A percentile compares a stretch with the other conserved stretches of the same genome.
Evolutionary conservation across 345 rosid genomes (phyloP).

Genomic region (Noccaea caerulescens): DNA sequence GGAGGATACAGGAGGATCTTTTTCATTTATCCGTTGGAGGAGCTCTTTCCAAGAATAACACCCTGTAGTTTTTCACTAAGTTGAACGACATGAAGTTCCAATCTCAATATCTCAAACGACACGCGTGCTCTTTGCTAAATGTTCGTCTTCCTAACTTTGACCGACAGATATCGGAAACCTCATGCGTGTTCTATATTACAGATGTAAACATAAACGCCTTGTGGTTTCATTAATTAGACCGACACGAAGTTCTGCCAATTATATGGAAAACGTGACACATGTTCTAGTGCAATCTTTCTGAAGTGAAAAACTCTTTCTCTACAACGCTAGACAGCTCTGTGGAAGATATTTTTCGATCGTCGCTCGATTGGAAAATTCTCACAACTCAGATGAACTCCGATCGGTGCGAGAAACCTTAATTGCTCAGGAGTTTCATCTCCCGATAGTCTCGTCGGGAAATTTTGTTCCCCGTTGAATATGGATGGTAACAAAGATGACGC

Average conservation of each 20-base stretch:
- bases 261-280: background rate
- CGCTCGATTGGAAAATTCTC: constrained; percentile 22
- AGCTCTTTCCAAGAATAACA: constrained; percentile 40
- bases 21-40: constrained; percentile 50
- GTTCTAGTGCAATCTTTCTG: background rate
- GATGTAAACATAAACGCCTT: background rate
- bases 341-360: constrained; percentile 28
- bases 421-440: background rate
- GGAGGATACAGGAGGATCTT: constrained; percentile 32
- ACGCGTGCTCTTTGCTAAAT: background rate
- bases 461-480: constrained; percentile 47
- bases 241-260: background rate
- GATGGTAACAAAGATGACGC: constrained; percentile 97
- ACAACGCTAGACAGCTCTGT: constrained; percentile 12
- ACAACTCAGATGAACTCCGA: constrained; percentile 29
- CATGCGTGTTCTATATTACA: background rate
- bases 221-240: background rate
- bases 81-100: background rate
- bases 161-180: background rate
- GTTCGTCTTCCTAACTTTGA: background rate
- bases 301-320: background rate
- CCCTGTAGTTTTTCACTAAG: constrained; percentile 8
- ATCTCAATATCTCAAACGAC: constrained; percentile 1
- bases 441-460: constrained; percentile 17
- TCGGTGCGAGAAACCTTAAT: constrained; percentile 22